Conservation (phyloP, 768 basidiomycete species). For the Trametes punicea region DNA sequence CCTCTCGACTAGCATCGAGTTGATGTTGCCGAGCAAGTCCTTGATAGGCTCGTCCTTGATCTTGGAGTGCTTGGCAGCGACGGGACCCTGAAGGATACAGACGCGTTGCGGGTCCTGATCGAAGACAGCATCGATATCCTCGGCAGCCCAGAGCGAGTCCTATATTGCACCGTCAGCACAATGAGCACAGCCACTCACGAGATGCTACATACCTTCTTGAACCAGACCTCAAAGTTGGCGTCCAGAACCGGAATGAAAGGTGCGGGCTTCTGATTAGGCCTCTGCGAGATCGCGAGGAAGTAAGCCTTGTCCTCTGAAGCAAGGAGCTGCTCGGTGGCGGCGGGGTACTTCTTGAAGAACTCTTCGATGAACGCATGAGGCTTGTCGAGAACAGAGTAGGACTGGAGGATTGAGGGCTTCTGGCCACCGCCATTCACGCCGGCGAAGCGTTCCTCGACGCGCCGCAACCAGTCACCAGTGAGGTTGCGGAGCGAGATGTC, state of each 20-base stretch:
- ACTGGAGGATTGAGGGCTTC: conserved; percentile 82
- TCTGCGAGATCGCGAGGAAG: conserved; percentile 94
- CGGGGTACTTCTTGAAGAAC: conserved; percentile 85
- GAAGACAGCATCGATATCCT: conserved; percentile 98
- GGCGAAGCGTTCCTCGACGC: conserved; percentile 93
- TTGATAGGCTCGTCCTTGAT: conserved; percentile 93
- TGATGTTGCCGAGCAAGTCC: conserved; percentile 87
- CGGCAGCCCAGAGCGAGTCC: conserved; percentile 97
- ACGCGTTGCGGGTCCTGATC: conserved; percentile 99
- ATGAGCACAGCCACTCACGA: background rate
- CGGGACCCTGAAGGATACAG: conserved; percentile 95
- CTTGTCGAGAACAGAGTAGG: conserved; percentile 80
- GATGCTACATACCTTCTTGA: conserved; percentile 87
- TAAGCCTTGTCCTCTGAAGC: conserved; percentile 92
- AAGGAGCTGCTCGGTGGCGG: conserved; percentile 81
- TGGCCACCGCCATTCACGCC: conserved; percentile 72
- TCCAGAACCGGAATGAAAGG: conserved; percentile 98
- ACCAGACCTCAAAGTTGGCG: conserved; percentile 95
- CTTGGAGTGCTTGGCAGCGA: conserved; percentile 84
- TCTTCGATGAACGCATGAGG: conserved; percentile 71
- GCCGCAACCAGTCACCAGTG: conserved; percentile 94
- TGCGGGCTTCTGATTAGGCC: conserved; percentile 96
- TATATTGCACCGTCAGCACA: conserved; percentile 30
- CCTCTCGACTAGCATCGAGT: conserved; percentile 69
- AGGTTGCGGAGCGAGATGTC: conserved; percentile 89